Evolutionary conservation across 1,284 basidiomycete species (phyloP).

Genomic region (Pterula multifida): DNA sequence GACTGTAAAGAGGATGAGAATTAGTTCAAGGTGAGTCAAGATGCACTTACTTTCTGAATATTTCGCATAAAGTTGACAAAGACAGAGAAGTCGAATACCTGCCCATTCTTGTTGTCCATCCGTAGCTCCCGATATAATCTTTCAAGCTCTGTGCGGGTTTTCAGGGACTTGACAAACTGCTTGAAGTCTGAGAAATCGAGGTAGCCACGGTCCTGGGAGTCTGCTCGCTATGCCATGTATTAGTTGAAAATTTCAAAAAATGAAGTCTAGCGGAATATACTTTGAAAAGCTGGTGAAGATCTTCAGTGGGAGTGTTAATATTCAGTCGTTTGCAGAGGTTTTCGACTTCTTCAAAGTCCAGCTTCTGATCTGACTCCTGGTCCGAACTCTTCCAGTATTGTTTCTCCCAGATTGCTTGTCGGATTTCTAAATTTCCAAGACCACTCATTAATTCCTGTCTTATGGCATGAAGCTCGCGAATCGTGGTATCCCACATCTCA

Average conservation of each 20-base stretch:
- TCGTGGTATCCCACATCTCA: constrained; percentile 52
- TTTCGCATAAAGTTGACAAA: constrained; percentile 62
- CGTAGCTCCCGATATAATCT: constrained; percentile 45
- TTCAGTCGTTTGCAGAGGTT: constrained; percentile 68
- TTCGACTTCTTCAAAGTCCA: constrained; percentile 67
- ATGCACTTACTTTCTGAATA: constrained; percentile 44
- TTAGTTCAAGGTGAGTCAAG: background rate
- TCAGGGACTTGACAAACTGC: constrained; percentile 76
- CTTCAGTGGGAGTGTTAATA: constrained; percentile 52
- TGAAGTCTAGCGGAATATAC: constrained; percentile 23
- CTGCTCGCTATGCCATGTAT: constrained; percentile 48
- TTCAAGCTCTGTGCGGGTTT: constrained; percentile 74
- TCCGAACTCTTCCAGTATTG: constrained; percentile 75
- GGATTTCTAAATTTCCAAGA: constrained; percentile 48
- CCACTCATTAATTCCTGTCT: constrained; percentile 60
- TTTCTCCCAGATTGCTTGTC: constrained; percentile 70
- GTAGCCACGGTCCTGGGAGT: constrained; percentile 48
- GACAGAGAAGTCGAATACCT: constrained; percentile 34
- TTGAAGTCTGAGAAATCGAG: constrained; percentile 83
- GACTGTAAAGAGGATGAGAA: constrained; percentile 27
- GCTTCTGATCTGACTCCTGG: constrained; percentile 45
- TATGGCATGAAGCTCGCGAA: constrained; percentile 47
- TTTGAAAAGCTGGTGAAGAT: constrained; percentile 56
- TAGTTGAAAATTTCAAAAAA: background rate
- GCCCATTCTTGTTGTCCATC: constrained; percentile 22